Base-by-base conservation (phyloP, 2,329 filamentous ascomycete species). In the Aspergillus sp. region DNA sequence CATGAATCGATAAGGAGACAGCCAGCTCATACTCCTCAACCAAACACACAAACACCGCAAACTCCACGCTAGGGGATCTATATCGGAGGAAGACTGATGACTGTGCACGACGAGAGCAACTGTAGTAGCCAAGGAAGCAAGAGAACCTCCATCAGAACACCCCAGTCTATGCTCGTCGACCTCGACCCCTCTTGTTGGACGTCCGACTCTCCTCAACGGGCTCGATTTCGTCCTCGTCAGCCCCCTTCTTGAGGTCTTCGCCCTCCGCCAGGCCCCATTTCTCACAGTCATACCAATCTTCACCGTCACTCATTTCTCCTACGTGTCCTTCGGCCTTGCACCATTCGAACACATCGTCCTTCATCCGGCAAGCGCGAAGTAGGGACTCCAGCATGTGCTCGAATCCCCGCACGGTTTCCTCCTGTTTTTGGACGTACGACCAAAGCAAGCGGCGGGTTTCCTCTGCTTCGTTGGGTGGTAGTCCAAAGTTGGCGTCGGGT, bases 261-360 rank as follows among this genome's bases (percentile, higher is more conserved):
- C 79, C 78, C 32, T 74, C 71, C 3, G 60, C 64, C n/a, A 87
- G 66, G 0, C 77, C 78, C 83, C 82, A 86, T 60, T 83, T 80
- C 50, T 83, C 80, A 17, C 76, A 73, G 61, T 87, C 84, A 58
- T 85, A 84, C 84, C 84, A 87, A 61, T 87, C 84, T 69, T 87
- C 84, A 2, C 84, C 84, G 61, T 87, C 84, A 49, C 81, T 85
- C 82, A 86, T 81, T 64, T 87, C 84, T 4, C 83, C 82, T 14
- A 85, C 70, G 65, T 87, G 84, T 5, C 75, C 84, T 62, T 86
- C 84, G 0, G 84, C 82, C 63, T 83, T 85, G 62, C 78, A 80
- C 77, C 80, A 84, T 55, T 81, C 78, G 60, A 79, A 79, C 1
- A 87, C 82, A 32, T 81, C 76, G 40, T 80, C 76, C 52, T 84